Conservation (phyloP, 2,329 filamentous ascomycete genomes). For the Zymoseptoria pseudotritici region DNA sequence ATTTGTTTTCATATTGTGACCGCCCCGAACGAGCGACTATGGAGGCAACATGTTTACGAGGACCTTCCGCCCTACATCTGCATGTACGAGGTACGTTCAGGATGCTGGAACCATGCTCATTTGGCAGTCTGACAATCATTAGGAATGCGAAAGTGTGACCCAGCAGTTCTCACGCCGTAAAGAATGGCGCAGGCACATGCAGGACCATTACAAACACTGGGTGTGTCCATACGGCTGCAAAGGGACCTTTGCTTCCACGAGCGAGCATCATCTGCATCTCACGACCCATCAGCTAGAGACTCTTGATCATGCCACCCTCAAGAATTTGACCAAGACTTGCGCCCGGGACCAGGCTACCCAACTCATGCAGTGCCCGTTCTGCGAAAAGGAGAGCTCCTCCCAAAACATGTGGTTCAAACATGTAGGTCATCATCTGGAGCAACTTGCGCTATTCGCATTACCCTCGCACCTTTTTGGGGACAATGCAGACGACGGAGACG, state of each 20-base stretch:
- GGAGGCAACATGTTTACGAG: slow-evolving; percentile 3
- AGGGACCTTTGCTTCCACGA: background rate
- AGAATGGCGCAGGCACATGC: slow-evolving; percentile 2
- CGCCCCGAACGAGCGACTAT: background rate
- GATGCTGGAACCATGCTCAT: too few relatives aligned
- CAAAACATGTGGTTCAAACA: too few relatives aligned
- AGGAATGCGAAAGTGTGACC: background rate
- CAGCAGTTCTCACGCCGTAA: background rate
- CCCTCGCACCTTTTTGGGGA: too few relatives aligned
- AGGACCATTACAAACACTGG: background rate
- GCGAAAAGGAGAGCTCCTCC: too few relatives aligned
- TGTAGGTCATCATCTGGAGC: too few relatives aligned
- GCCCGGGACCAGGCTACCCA: too few relatives aligned
- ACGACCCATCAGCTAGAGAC: too few relatives aligned
- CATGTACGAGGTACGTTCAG: background rate
- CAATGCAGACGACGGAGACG: too few relatives aligned
- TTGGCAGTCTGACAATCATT: background rate
- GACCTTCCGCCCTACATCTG: slow-evolving; percentile 5
- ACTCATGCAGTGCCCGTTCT: too few relatives aligned
- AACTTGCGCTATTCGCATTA: too few relatives aligned
- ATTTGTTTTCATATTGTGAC: background rate
- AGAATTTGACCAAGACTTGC: too few relatives aligned
- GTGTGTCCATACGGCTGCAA: background rate
- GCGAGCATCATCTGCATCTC: background rate
- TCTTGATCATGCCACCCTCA: too few relatives aligned